These are phyloP conservation scores for Pichia sp. DNA, from an alignment of 1,139 yeast species.

Conservation along the genomic window DNA sequence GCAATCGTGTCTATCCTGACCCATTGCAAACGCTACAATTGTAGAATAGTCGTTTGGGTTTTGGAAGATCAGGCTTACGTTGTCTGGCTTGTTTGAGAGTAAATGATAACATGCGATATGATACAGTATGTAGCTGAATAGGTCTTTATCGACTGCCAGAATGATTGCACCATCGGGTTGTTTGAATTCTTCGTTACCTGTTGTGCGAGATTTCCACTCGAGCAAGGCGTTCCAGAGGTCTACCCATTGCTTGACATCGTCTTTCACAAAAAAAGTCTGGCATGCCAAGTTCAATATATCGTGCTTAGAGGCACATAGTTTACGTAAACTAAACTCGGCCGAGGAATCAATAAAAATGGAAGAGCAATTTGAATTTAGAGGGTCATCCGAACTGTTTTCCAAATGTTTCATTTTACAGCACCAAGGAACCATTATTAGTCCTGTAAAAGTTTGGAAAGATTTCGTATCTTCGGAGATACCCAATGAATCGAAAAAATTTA, in stretches of 20 bases:
- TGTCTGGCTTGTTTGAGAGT: conserved; percentile 9
- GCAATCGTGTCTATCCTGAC: conserved; percentile 7
- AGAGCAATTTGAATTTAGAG: neutral
- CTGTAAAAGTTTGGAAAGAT: conserved; percentile 3
- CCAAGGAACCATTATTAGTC: conserved; percentile 10
- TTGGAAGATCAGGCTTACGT: conserved; percentile 13
- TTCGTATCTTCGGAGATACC: conserved; percentile 15
- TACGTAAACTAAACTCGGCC: conserved; percentile 1
- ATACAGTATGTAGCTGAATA: conserved; percentile 11
- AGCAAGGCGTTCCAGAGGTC: conserved; percentile 16
- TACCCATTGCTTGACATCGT: conserved; percentile 13
- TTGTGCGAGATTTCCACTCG: conserved; percentile 10
- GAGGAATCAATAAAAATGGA: conserved; percentile 1
- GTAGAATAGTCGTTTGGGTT: conserved; percentile 13
- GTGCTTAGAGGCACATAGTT: conserved; percentile 2
- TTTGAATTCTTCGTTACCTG: conserved; percentile 10
- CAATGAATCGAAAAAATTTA: conserved; percentile 34
- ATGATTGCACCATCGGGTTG: conserved; percentile 15
- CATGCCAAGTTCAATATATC: conserved; percentile 8
- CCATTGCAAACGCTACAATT: conserved; percentile 14
- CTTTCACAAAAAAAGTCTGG: conserved; percentile 6
- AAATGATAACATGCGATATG: conserved; percentile 14
- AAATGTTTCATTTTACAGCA: conserved; percentile 4
- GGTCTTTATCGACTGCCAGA: conserved; percentile 14
- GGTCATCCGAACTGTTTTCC: neutral